Evolutionary conservation across 2,329 filamentous ascomycete genomes (phyloP), one percentile per base, ranked within the genome.

Genomic region (Lachnellula cervina): DNA sequence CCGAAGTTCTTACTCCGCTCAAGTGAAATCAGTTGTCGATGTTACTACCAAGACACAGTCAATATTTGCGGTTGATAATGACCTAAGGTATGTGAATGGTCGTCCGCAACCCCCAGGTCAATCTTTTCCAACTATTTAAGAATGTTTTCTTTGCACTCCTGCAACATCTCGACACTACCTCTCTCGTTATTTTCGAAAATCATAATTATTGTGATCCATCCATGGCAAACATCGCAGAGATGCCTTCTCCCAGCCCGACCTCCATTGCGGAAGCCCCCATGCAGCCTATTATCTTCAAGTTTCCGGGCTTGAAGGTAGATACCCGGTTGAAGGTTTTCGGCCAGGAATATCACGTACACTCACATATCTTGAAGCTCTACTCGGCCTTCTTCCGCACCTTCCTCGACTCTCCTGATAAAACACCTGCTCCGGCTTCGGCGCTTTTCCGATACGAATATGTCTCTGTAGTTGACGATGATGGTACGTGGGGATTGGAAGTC

Each of bases 371-470:
- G 4, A 57, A 49, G 16, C 23, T 54, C 1, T 48, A 60, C 14
- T 62, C 58, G 0, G 34, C 37, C 1, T 62, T 54, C 44, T 59
- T 62, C 34, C 21, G 34, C 11, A 57, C 34, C 3, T 62, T 57
- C 9, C 46, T 62, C 6, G 51, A 57, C 23, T 60, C 56, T 13
- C 44, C 56, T 5, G 56, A 60, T 17, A 60, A 62, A 34, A 34
- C 34, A 14, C 38, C 49, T 6, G 28, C 49, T 14, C 17, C 53
- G 6, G 25, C 38, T 9, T 40, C 50, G 14, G 49, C 49, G 4
- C 7, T 16, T 1, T 60, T 59, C 17, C 45, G 42, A 21, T 62
- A 62, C 32, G 59, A 62, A 7, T 63, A 56, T 50, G 50, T 59
- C 11, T 57, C 58, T 3, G 55, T 58, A 3, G 43, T 58, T 38